Base-by-base conservation (phyloP, 2,329 filamentous ascomycete genomes). In the Daldinia sp. region DNA sequence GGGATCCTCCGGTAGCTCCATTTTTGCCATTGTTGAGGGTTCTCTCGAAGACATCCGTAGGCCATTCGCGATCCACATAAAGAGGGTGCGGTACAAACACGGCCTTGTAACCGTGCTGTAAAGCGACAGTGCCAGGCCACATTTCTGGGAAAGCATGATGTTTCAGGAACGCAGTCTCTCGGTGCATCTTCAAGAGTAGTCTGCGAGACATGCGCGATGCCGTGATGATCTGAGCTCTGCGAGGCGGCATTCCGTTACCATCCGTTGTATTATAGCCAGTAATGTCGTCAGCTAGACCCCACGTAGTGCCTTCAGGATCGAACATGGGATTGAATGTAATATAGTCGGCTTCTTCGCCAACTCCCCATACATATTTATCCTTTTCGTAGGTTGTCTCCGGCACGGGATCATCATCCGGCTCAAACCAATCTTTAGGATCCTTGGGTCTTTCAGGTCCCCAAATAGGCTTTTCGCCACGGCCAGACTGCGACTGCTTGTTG, bases 111-210 rank as follows among this genome's bases (percentile, higher is more conserved):
- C 95, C 95, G 78, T 98, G 94, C 67, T 98, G 94, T 9, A 98
- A 86, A 1, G 94, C 93, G 0, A 93, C 90, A 0, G 92, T 96
- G 0, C 91, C 91, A 0, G 94, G 93, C 93, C 93, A 98, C 94
- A 98, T 98, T 80, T 98, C 95, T 0, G 94, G 93, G 78, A 97
- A 97, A 83, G 96, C 97, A 71, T 93, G 92, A 80, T 97, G 92
- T 74, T 94, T 94, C 77, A 91, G 90, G 75, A 93, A 87, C 33
- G 90, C 89, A 3, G 94, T 97, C 82, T 97, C 94, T 62, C 89
- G 88, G 83, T 98, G 95, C 95, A 98, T 98, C 18, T 91, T 91
- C 68, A 90, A 84, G 13, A 98, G 86, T 54, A 98, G 88, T 53
- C 89, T 89, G 55, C 90, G 89, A 12, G 92, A 96, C 82, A 98